phyloP scores from a whole-genome alignment of 2,329 filamentous ascomycete genomes.

The Colletotrichum lindemuthianum region DNA sequence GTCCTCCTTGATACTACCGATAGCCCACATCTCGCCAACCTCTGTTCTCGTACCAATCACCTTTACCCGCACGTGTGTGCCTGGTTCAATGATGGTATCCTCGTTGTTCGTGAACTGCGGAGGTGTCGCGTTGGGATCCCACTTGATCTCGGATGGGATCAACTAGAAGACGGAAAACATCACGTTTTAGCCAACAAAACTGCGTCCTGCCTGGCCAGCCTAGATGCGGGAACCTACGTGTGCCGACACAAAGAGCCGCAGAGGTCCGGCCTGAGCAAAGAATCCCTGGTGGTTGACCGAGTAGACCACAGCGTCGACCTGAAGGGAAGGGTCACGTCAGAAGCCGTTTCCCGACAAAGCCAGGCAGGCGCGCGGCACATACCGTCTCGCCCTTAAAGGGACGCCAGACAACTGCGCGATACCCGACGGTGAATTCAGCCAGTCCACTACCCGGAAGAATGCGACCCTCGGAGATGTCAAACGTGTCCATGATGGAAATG shows the following conservation, averaged over 20 bases:
- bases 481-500: slow-evolving; percentile 96
- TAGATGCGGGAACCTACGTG: slow-evolving; percentile 68
- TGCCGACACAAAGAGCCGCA: slow-evolving; percentile 82
- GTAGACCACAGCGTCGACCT: slow-evolving; percentile 94
- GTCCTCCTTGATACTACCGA: slow-evolving; percentile 94
- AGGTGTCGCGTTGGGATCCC: slow-evolving; percentile 95
- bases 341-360: slow-evolving; percentile 31
- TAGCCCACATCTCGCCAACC: slow-evolving; percentile 94
- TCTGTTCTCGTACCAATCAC: slow-evolving; percentile 94
- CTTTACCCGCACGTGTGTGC: slow-evolving; percentile 92
- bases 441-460: slow-evolving; percentile 92
- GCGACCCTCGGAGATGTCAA: slow-evolving; percentile 92
- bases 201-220: slow-evolving; percentile 29
- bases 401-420: slow-evolving; percentile 96
- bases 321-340: slow-evolving; percentile 40
- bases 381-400: slow-evolving; percentile 99
- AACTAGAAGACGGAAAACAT: slow-evolving; percentile 62
- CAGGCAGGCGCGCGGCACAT: slow-evolving; percentile 51
- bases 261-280: slow-evolving; percentile 83
- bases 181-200: slow-evolving; percentile 39
- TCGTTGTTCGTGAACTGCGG: slow-evolving; percentile 96
- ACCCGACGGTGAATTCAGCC: slow-evolving; percentile 94
- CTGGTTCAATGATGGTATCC: slow-evolving; percentile 92
- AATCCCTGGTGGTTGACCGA: slow-evolving; percentile 93
- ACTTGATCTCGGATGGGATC: slow-evolving; percentile 92